Base-by-base conservation (phyloP, 1,284 basidiomycete genomes). In the Leccinum idahoense region DNA sequence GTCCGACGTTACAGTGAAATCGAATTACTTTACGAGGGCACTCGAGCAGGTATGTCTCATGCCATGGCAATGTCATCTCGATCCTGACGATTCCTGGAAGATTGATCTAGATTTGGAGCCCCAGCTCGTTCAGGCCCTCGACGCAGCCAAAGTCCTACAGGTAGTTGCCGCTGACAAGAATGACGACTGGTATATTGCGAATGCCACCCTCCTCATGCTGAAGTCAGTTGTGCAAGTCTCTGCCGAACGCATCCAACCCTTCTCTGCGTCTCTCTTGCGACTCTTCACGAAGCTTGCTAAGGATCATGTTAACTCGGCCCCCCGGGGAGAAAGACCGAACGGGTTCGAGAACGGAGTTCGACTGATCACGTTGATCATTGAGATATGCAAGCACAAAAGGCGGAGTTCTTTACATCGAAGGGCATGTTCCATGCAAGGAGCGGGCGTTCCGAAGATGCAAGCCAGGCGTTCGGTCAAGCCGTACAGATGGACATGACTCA, bases 361-460 rank as follows among this genome's bases (percentile, higher is more conserved):
- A 11, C 77, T 89, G 5, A 77, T 93, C 53, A 85, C 82, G 5
- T 79, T 81, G 20, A 85, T 90, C 63, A 80, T 93, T 39, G 89
- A 92, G 62, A 89, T 92, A 49, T 90, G 85, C 69, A 86, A 89
- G 80, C 88, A 5, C 97, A 99, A 75, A 99, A 99, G 77, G 94
- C 97, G 37, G 97, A 99, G 75, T 99, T 99, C 79, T 95, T 95
- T 76, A 99, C 96, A n/a, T 81, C 99, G 74, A 99, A 99, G 78
- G 97, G 94, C 59, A 98, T 99, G 94, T 99, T 99, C 80, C 90
- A 98, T 70, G 93, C 94, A 57, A 89, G 92, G 64, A 86, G 95
- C 58, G 88, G 87, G 20, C 87, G 94, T 57, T 87, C 88, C 67
- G 94, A 98, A 14, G 96, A 99, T 23, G 96, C 97, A 41, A 96